These are phyloP conservation scores for Tylopilus vinaceipallidus DNA, from an alignment of 768 basidiomycete species.

Conservation along the genomic window DNA sequence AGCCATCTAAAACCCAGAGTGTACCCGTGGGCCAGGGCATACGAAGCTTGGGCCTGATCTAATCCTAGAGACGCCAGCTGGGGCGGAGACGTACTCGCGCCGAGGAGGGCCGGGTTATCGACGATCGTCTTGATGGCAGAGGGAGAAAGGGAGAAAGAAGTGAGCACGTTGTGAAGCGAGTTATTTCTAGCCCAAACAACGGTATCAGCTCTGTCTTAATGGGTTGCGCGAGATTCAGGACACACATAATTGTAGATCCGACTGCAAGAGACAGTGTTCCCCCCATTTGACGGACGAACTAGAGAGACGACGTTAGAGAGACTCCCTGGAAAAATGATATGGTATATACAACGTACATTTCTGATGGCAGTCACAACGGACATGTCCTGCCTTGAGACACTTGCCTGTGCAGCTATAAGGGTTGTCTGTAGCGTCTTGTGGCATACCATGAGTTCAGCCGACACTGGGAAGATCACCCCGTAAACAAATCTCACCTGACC, in stretches of 20 bases:
- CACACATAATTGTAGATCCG: slow-evolving; percentile 1
- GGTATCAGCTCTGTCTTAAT: neutral
- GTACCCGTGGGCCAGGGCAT: neutral
- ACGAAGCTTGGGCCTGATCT: neutral
- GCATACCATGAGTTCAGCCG: neutral
- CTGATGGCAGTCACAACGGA: neutral
- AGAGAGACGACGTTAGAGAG: neutral
- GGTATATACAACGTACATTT: neutral
- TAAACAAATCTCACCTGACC: neutral
- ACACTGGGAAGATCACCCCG: neutral
- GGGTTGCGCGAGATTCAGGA: neutral
- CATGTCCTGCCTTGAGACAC: neutral
- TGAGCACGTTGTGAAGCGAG: neutral
- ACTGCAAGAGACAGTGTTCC: neutral
- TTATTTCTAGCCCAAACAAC: neutral
- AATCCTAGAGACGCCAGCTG: slow-evolving; percentile 1
- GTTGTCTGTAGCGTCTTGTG: neutral
- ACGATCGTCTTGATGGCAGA: neutral
- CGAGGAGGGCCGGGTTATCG: slow-evolving; percentile 1
- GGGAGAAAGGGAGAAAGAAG: neutral
- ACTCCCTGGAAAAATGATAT: no score
- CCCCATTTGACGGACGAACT: neutral
- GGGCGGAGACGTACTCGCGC: neutral
- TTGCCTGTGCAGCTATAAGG: neutral
- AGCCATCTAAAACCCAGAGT: neutral